phyloP scores from a whole-genome alignment of 139 green algal species.

The Parachlorella kessleri region DNA sequence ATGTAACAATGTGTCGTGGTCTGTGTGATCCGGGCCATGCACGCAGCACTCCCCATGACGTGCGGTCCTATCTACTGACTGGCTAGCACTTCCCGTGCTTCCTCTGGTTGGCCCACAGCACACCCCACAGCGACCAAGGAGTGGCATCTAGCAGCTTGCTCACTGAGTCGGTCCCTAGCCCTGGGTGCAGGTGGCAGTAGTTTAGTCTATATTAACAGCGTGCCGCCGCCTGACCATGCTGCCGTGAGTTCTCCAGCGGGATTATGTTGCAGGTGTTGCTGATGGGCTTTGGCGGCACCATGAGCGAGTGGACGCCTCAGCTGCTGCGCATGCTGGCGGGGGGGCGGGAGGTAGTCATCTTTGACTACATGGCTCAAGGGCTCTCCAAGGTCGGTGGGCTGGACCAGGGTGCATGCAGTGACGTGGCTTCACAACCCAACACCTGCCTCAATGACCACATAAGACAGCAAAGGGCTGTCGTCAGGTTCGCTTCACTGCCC shows the following conservation, averaged over 20 bases:
- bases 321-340: constrained; percentile 2
- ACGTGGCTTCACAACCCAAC: too few relatives aligned
- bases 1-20: too few relatives aligned
- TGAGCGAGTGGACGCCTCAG: background rate
- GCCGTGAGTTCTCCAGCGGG: too few relatives aligned
- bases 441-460: too few relatives aligned
- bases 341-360: constrained; percentile 6
- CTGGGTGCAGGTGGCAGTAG: too few relatives aligned
- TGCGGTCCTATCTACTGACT: background rate
- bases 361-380: background rate
- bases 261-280: constrained; percentile 1
- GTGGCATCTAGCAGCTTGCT: too few relatives aligned
- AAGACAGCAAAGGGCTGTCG: too few relatives aligned
- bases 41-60: background rate
- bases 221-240: background rate
- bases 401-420: too few relatives aligned
- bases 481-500: too few relatives aligned
- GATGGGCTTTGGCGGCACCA: background rate
- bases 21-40: background rate
- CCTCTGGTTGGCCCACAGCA: background rate
- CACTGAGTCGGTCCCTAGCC: too few relatives aligned
- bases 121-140: background rate
- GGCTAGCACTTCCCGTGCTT: background rate
- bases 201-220: too few relatives aligned
- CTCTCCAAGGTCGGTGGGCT: too few relatives aligned